Conservation (phyloP, 1,139 yeast species). For the Zygoascus hellenicus region DNA sequence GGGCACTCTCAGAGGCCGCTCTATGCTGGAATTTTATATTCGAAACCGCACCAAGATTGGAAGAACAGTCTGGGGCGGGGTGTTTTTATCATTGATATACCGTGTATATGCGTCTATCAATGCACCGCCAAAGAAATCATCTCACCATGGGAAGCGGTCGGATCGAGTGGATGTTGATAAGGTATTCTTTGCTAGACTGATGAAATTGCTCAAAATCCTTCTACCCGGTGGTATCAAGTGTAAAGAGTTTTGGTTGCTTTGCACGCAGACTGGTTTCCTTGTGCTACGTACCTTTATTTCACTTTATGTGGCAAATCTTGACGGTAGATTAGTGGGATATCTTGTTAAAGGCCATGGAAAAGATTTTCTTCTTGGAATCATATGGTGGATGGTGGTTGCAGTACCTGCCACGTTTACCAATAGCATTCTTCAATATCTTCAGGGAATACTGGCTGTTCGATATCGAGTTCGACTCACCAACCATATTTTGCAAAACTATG, state of each 20-base stretch:
- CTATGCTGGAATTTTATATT: slow-evolving; percentile 2
- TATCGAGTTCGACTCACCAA: slow-evolving; percentile 63
- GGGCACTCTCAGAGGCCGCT: not conserved
- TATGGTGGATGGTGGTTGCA: slow-evolving; percentile 80
- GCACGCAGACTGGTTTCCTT: slow-evolving; percentile 55
- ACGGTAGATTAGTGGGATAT: slow-evolving; percentile 80
- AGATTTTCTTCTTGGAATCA: slow-evolving; percentile 56
- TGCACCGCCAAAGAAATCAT: slow-evolving; percentile 8
- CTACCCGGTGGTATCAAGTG: slow-evolving; percentile 33
- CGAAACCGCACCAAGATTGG: slow-evolving; percentile 4
- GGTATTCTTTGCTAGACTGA: slow-evolving; percentile 29
- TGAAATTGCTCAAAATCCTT: slow-evolving; percentile 31
- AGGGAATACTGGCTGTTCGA: slow-evolving; percentile 58
- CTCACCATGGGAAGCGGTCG: not conserved
- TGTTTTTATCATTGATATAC: not conserved
- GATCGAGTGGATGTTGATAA: slow-evolving; percentile 32
- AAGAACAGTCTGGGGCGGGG: slow-evolving; percentile 5
- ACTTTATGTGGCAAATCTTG: slow-evolving; percentile 77
- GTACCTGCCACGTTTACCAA: slow-evolving; percentile 82
- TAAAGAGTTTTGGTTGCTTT: slow-evolving; percentile 39
- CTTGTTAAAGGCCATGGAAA: slow-evolving; percentile 66
- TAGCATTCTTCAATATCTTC: slow-evolving; percentile 66
- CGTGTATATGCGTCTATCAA: slow-evolving; percentile 2
- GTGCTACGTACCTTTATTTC: slow-evolving; percentile 69
- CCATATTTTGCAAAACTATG: slow-evolving; percentile 57